Evolutionary conservation across 1,139 yeast genomes (phyloP).

Genomic region (Debaryomyces subglobosus): DNA sequence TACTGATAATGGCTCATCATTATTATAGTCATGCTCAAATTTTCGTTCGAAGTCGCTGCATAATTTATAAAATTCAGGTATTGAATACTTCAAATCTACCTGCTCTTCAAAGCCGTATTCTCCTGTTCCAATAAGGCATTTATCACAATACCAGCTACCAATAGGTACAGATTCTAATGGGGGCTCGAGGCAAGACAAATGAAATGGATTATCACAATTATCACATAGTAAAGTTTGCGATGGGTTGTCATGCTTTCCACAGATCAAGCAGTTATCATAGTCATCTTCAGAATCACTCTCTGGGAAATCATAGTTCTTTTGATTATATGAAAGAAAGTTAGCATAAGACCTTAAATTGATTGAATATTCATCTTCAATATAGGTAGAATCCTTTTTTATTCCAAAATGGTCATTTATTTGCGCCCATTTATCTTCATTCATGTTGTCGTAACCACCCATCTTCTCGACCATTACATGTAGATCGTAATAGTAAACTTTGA

Average conservation of each 20-base stretch:
- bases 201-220: slow-evolving; percentile 72
- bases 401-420: slow-evolving; percentile 32
- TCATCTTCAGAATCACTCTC: slow-evolving; percentile 36
- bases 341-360: slow-evolving; percentile 47
- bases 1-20: slow-evolving; percentile 36
- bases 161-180: slow-evolving; percentile 53
- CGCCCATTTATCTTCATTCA: slow-evolving; percentile 36
- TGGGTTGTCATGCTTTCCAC: slow-evolving; percentile 55
- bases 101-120: slow-evolving; percentile 89
- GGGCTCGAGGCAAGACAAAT: slow-evolving; percentile 62
- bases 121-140: slow-evolving; percentile 83
- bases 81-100: slow-evolving; percentile 54
- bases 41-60: slow-evolving; percentile 54
- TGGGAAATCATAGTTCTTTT: slow-evolving; percentile 22
- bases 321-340: slow-evolving; percentile 34
- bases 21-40: slow-evolving; percentile 35
- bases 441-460: slow-evolving; percentile 25
- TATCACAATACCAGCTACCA: slow-evolving; percentile 78
- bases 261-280: slow-evolving; percentile 53
- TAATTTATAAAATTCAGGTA: slow-evolving; percentile 60
- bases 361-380: slow-evolving; percentile 37
- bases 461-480: slow-evolving; percentile 50
- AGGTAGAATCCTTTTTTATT: slow-evolving; percentile 18
- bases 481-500: slow-evolving; percentile 53
- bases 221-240: slow-evolving; percentile 63